Conservation (phyloP, 2,329 filamentous ascomycete genomes). For the Arthrocladium fulminans region DNA sequence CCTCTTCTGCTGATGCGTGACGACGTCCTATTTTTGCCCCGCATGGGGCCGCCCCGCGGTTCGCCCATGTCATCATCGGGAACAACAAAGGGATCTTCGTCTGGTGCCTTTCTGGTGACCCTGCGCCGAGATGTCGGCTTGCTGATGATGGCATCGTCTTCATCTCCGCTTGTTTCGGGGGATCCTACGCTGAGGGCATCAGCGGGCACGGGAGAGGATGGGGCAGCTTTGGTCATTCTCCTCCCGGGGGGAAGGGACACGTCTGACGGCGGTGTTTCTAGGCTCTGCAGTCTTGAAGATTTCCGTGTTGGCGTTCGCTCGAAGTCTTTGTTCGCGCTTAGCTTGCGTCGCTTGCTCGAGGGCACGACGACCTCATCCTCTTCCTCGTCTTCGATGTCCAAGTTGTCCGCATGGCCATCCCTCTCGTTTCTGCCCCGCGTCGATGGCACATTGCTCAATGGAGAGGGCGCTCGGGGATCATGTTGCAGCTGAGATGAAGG, state of each 20-base stretch:
- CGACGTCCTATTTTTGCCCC: slow-evolving; percentile 23
- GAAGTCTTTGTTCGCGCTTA: background rate
- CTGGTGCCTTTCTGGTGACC: slow-evolving; percentile 22
- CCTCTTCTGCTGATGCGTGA: slow-evolving; percentile 23
- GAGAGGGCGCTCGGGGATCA: background rate
- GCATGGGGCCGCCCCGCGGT: background rate
- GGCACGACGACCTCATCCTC: slow-evolving; percentile 19
- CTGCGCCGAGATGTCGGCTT: slow-evolving; percentile 12
- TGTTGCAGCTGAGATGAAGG: slow-evolving; percentile 16
- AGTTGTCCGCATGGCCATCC: background rate
- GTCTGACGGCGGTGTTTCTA: background rate
- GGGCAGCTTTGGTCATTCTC: background rate
- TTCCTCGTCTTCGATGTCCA: slow-evolving; percentile 5
- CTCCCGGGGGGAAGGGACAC: background rate
- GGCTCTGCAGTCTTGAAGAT: slow-evolving; percentile 7
- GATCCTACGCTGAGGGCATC: slow-evolving; percentile 16
- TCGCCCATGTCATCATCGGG: slow-evolving; percentile 18
- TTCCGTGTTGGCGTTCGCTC: slow-evolving; percentile 8
- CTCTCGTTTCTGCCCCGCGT: background rate
- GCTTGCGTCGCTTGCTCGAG: slow-evolving; percentile 16
- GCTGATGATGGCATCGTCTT: slow-evolving; percentile 20
- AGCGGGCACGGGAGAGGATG: slow-evolving; percentile 1
- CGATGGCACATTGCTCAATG: background rate
- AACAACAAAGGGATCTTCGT: slow-evolving; percentile 22
- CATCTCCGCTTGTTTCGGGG: slow-evolving; percentile 26